Evolutionary conservation across 306 rosid species (phyloP), one percentile per base, ranked within the genome.

Genomic region (Cucumis hystrix): DNA sequence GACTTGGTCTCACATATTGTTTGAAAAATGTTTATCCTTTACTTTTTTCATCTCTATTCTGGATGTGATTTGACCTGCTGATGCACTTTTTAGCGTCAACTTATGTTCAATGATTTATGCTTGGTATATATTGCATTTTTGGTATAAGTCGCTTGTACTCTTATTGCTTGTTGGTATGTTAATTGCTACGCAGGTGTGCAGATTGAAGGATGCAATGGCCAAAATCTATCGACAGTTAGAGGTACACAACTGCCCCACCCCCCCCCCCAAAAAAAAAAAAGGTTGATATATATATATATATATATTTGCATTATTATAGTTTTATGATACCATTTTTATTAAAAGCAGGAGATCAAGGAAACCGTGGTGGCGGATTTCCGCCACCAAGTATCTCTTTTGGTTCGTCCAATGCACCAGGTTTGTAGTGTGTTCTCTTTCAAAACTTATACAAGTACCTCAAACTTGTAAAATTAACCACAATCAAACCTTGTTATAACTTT

Each of bases 401-500:
- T 95, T 80, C 97, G 93, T 65, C 99, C 99, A 63, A 95, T 95
- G 97, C 97, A 87, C 87, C 99, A 95, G 97, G 99, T 92, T 75
- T 74, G 77, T 75, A 64, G 71, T 57, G 69, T 14, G 23, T 74
- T 47, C 12, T 49, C 60, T 8, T 49, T 8, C 8, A 41, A 49
- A 71, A 71, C 28, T 49, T 52, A 51, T 14, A 16, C 41, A 43
- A 43, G 49, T 43, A 7, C 11, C 49, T 3, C 49, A 9, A 43
- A 43, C 49, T 43, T 43, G 9, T 43, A 43, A 43, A 43, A 43
- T 7, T 2, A 43, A 43, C 49, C 49, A 43, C 49, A 43, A 1
- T 43, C 49, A 43, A 43, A 43, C 11, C 49, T 43, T 8, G 54
- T 49, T 49, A 13, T 49, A 49, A 49, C 54, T 49, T 49, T 52